Evolutionary conservation across 2,329 filamentous ascomycete genomes (phyloP), one percentile per base, ranked within the genome.

Genomic region (Aspergillus uvarum): DNA sequence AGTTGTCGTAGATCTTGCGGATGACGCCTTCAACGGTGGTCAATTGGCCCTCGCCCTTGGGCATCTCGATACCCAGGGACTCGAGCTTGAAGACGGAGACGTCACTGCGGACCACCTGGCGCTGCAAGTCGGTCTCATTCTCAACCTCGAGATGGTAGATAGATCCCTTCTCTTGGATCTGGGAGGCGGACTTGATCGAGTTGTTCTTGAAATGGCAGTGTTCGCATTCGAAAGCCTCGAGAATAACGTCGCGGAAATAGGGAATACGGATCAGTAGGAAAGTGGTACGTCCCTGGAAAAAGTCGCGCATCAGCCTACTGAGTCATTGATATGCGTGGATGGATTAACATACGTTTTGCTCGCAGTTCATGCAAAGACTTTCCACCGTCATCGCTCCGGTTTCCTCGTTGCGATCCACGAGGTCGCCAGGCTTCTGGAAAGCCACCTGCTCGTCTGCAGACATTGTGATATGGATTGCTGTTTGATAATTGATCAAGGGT

Each of bases 181-280:
- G 87, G 63, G 92, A 92, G 29, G 95, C 95, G 8, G 93, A 88
- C 74, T 97, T 94, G 68, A 99, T 90, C 70, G 97, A 94, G 76
- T 93, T 93, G 81, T 98, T 96, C 66, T 89, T 87, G 78, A 94
- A 89, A 73, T 87, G 82, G 80, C 95, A 99, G 77, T 97, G 87
- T 5, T 91, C 87, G 82, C 95, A 99, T 66, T 86, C 85, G 77
- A 99, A 99, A 63, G 94, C 98, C 88, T 97, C 96, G 76, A 99
- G 86, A 70, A 99, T 92, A 64, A 99, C 88, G 77, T 99, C 94
- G 80, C 92, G 92, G 82, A 99, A 99, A 83, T 92, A 98, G 16
- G 95, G 95, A 58, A 99, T 97, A 65, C 87, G 87, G 16, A 96
- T 96, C 57, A 99, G 87, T 48, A 99, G 87, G 22, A 99, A 85